Evolutionary conservation across 2,329 filamentous ascomycete species (phyloP).

Genomic region (Fusarium temperatum): DNA sequence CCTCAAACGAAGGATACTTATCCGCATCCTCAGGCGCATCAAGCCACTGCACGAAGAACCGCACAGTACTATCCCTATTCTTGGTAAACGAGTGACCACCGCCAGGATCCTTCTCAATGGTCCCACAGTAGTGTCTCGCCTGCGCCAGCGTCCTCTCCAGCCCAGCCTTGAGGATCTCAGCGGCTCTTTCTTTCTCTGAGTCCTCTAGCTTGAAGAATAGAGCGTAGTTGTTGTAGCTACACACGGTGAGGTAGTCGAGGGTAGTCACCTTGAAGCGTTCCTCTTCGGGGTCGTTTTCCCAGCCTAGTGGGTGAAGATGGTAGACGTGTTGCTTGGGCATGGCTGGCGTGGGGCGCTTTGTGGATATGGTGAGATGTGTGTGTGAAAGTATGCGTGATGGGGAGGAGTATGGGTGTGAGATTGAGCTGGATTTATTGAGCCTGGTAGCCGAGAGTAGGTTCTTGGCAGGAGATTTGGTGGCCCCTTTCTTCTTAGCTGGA

Average conservation of each 20-base stretch:
- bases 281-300: conserved; percentile 24
- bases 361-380: neutral
- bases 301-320: conserved; percentile 45
- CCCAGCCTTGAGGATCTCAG: conserved; percentile 45
- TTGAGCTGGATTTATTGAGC: neutral
- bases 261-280: conserved; percentile 48
- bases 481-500: neutral
- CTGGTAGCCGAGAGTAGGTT: neutral
- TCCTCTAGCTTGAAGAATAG: conserved; percentile 52
- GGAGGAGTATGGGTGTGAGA: neutral
- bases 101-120: conserved; percentile 50
- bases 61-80: conserved; percentile 46
- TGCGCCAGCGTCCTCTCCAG: conserved; percentile 51
- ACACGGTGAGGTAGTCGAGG: conserved; percentile 48
- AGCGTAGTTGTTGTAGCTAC: conserved; percentile 51
- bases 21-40: conserved; percentile 42
- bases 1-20: conserved; percentile 49
- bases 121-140: conserved; percentile 49
- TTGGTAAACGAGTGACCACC: conserved; percentile 51
- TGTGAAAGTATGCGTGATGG: neutral
- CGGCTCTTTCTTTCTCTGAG: conserved; percentile 38
- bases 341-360: neutral
- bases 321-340: conserved; percentile 45
- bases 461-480: neutral
- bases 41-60: conserved; percentile 50